A percentile compares a stretch with the other conserved stretches of the same genome.
These are phyloP conservation scores for Hura crepitans DNA, from an alignment of 441 rosid genomes.

Conservation along the genomic window DNA sequence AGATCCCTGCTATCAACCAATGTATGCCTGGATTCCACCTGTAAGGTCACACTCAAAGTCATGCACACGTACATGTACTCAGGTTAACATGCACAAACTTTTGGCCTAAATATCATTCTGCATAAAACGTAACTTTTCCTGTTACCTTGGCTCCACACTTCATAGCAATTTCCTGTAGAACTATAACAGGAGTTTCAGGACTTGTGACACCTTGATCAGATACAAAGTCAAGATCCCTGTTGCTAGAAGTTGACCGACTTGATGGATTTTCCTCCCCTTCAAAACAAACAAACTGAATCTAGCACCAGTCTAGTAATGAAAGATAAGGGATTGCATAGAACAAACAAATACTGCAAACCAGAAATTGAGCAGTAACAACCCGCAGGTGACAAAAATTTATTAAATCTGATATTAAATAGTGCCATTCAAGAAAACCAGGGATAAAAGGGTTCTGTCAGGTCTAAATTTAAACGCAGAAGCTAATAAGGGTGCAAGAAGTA, in stretches of 20 bases:
- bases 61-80: background rate
- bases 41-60: conserved; percentile 26
- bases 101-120: conserved; percentile 9
- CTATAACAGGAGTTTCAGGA: conserved; percentile 59
- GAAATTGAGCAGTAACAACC: background rate
- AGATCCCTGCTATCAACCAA: conserved; percentile 66
- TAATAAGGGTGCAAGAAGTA: background rate
- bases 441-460: conserved; percentile 1
- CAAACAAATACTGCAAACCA: background rate
- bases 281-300: conserved; percentile 24
- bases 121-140: background rate
- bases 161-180: conserved; percentile 69
- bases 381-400: background rate
- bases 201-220: conserved; percentile 48
- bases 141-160: conserved; percentile 88
- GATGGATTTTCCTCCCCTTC: conserved; percentile 60
- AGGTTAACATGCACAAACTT: background rate
- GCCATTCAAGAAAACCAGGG: background rate
- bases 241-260: conserved; percentile 53
- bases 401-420: background rate
- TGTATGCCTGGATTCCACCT: conserved; percentile 80
- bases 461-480: background rate
- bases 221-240: conserved; percentile 63
- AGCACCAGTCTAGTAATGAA: conserved; percentile 21
- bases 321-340: conserved; percentile 3